phyloP scores from a whole-genome alignment of 2,329 filamentous ascomycete genomes.

The Sporothrix dimorphospora region DNA sequence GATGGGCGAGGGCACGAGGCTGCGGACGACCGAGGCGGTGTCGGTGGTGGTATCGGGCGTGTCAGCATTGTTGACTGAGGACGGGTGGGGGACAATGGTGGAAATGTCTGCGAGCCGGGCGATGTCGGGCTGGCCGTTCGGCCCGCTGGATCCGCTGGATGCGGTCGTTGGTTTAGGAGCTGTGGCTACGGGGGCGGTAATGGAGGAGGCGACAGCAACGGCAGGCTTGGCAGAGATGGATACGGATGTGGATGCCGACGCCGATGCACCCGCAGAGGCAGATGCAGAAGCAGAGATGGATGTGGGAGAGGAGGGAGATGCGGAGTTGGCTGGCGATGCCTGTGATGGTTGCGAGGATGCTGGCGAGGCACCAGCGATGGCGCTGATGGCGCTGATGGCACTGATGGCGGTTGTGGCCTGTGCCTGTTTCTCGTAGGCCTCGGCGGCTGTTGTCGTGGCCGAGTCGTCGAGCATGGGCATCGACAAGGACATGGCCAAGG shows the following conservation, averaged over 20 bases:
- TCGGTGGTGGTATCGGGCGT: neutral
- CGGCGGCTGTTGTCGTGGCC: neutral
- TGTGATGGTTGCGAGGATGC: neutral
- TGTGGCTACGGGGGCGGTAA: neutral
- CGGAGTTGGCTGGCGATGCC: neutral
- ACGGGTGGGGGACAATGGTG: neutral
- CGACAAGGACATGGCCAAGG: neutral
- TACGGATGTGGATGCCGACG: neutral
- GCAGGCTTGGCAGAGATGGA: neutral
- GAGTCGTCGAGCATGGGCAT: conserved; percentile 10
- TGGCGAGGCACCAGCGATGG: neutral
- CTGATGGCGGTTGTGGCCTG: neutral
- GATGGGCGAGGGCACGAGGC: conserved; percentile 17
- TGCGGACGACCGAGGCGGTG: conserved; percentile 16
- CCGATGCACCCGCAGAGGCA: neutral
- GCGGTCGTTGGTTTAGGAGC: neutral
- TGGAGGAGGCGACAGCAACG: neutral
- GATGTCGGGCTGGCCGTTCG: neutral
- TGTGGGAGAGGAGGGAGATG: neutral
- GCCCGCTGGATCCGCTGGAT: too few species aligned
- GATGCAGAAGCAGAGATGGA: neutral
- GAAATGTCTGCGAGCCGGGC: neutral
- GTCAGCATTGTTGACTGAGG: neutral
- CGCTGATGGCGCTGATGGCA: neutral
- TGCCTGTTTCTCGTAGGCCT: neutral